phyloP scores from a whole-genome alignment of 768 basidiomycete species.

The Roridomyces roridus region DNA sequence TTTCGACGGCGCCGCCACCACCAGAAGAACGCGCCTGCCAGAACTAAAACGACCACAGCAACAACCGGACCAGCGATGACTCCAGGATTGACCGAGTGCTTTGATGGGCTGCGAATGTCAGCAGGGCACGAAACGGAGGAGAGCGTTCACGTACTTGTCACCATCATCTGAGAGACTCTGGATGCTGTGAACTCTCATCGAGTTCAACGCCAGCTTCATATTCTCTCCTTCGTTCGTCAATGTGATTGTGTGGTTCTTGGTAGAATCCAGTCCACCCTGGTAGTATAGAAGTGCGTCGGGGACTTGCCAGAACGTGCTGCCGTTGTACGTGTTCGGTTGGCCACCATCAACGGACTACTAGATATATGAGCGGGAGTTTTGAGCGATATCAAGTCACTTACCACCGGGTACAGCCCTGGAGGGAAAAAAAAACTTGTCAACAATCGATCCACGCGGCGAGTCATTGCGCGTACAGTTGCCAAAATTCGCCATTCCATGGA shows the following conservation, averaged over 20 bases:
- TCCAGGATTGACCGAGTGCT: slow-evolving; percentile 11
- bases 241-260: slow-evolving; percentile 8
- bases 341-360: neutral
- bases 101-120: neutral
- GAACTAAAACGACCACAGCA: neutral
- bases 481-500: slow-evolving; percentile 13
- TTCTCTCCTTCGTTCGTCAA: neutral
- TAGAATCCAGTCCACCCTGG: slow-evolving; percentile 17
- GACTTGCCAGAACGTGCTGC: slow-evolving; percentile 18
- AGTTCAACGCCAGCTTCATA: slow-evolving; percentile 15
- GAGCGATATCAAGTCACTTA: neutral
- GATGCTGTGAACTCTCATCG: neutral
- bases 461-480: too few relatives aligned
- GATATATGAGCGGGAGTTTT: neutral
- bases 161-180: too few relatives aligned
- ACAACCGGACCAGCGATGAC: slow-evolving; percentile 17
- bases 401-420: slow-evolving; percentile 10
- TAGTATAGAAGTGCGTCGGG: slow-evolving; percentile 19
- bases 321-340: slow-evolving; percentile 1
- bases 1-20: slow-evolving; percentile 12
- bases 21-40: neutral
- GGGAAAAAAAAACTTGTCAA: too few relatives aligned
- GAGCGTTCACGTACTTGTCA: neutral
- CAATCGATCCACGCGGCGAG: too few relatives aligned
- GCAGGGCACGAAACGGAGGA: neutral